Evolutionary conservation across 257 asterid species (phyloP).

Genomic region (Fraxinus cuspidata): DNA sequence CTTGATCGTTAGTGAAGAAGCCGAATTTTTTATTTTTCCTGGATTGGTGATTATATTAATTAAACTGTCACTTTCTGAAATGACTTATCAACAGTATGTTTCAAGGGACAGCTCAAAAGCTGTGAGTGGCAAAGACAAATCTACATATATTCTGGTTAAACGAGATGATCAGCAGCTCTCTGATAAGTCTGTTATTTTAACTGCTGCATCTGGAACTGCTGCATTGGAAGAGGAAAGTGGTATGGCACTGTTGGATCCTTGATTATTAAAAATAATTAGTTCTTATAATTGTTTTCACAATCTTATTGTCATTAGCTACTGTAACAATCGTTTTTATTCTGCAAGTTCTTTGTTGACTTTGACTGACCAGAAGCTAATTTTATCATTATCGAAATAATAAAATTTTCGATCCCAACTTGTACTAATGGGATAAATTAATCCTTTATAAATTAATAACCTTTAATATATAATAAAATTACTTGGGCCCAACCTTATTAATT

Average conservation of each 20-base stretch:
- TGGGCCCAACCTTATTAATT: not conserved
- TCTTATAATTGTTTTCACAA: not conserved
- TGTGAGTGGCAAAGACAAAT: slow-evolving; percentile 58
- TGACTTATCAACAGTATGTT: slow-evolving; percentile 61
- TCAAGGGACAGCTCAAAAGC: slow-evolving; percentile 59
- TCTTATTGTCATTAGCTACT: not conserved
- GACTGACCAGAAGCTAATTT: not conserved
- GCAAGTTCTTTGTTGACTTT: not conserved
- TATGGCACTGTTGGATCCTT: slow-evolving; percentile 23
- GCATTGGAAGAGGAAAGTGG: slow-evolving; percentile 61
- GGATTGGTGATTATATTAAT: slow-evolving; percentile 17
- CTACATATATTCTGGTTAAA: slow-evolving; percentile 50
- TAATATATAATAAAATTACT: not conserved
- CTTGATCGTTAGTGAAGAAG: not conserved
- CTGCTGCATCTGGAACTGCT: slow-evolving; percentile 46
- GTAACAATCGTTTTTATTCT: not conserved
- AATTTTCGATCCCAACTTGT: no score
- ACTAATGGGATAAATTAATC: no score
- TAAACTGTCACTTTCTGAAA: slow-evolving; percentile 16
- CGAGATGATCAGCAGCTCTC: slow-evolving; percentile 50
- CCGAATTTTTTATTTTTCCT: slow-evolving; percentile 7
- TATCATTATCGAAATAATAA: not conserved
- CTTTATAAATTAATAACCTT: not conserved
- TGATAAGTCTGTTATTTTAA: slow-evolving; percentile 48
- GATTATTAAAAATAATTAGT: not conserved